These are phyloP conservation scores for Torulaspora maleeae DNA, from an alignment of 805 yeast species.

Conservation along the genomic window DNA sequence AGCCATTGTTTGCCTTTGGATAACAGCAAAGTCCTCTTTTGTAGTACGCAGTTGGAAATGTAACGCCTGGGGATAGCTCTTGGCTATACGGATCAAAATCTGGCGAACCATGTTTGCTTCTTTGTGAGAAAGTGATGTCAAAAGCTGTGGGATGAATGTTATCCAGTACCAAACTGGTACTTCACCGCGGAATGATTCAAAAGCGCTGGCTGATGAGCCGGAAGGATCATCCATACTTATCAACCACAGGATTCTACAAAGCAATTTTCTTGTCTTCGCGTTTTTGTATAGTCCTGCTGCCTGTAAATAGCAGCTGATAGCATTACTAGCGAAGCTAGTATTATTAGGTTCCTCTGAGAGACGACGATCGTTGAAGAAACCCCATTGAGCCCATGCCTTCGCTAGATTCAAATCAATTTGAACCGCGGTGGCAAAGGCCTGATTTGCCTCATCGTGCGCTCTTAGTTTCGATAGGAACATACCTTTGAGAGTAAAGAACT, in stretches of 20 bases:
- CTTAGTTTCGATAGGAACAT: conserved; percentile 92
- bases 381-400: conserved; percentile 99
- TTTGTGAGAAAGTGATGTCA: conserved; percentile 82
- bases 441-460: conserved; percentile 92
- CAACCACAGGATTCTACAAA: conserved; percentile 90
- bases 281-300: conserved; percentile 96
- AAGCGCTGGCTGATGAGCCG: conserved; percentile 78
- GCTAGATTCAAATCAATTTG: conserved; percentile 91
- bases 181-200: conserved; percentile 89
- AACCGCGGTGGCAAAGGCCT: conserved; percentile 96
- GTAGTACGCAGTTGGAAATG: conserved; percentile 95
- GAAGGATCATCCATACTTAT: conserved; percentile 82
- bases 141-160: conserved; percentile 88
- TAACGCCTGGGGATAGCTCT: conserved; percentile 93
- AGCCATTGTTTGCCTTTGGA: conserved; percentile 69
- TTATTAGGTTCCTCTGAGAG: conserved; percentile 80
- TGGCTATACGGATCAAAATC: conserved; percentile 86
- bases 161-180: conserved; percentile 99
- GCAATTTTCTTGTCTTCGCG: conserved; percentile 79
- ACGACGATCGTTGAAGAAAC: conserved; percentile 84
- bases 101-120: conserved; percentile 88
- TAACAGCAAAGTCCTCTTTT: conserved; percentile 84
- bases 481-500: conserved; percentile 94
- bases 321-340: conserved; percentile 82
- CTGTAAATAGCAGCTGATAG: conserved; percentile 91